Evolutionary conservation across 495 filamentous ascomycete species (phyloP).

Genomic region (Xylaria longipes): DNA sequence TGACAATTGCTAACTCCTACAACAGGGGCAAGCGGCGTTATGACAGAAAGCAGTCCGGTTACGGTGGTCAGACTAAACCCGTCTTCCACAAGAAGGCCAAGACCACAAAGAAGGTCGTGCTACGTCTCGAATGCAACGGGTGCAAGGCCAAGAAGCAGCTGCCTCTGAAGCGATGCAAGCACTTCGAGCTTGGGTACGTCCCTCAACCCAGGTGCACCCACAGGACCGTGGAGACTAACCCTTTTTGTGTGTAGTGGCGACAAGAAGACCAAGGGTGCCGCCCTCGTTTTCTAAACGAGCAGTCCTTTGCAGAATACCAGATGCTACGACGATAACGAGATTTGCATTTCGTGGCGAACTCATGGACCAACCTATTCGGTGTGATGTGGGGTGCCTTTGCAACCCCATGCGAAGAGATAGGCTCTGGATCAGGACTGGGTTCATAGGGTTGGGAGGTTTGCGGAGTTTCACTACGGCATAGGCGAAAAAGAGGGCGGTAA

Average conservation of each 20-base stretch:
- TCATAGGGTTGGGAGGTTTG: conserved; percentile 30
- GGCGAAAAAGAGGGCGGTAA: conserved; percentile 24
- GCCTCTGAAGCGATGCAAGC: conserved; percentile 98
- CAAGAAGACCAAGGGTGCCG: conserved; percentile 99
- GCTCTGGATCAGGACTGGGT: conserved; percentile 28
- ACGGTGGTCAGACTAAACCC: conserved; percentile 97
- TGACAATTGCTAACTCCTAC: conserved; percentile 49
- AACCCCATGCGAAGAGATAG: conserved; percentile 22
- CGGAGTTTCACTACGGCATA: conserved; percentile 29
- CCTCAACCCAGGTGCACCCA: background rate
- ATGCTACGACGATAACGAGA: conserved; percentile 32
- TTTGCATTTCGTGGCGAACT: conserved; percentile 31
- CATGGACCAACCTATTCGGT: conserved; percentile 30
- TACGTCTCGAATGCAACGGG: conserved; percentile 91
- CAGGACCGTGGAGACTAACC: conserved; percentile 8
- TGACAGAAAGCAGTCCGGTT: conserved; percentile 99
- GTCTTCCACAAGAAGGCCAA: conserved; percentile 99
- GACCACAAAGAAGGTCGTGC: conserved; percentile 99
- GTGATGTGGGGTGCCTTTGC: conserved; percentile 19
- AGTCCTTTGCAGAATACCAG: conserved; percentile 32
- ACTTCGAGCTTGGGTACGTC: conserved; percentile 97
- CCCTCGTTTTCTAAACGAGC: conserved; percentile 87
- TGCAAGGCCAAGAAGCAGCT: conserved; percentile 99
- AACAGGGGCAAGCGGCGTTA: conserved; percentile 94
- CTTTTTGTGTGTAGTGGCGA: conserved; percentile 75